Conservation (phyloP, 495 filamentous ascomycete genomes). For the Opeltia flavorubescens region DNA sequence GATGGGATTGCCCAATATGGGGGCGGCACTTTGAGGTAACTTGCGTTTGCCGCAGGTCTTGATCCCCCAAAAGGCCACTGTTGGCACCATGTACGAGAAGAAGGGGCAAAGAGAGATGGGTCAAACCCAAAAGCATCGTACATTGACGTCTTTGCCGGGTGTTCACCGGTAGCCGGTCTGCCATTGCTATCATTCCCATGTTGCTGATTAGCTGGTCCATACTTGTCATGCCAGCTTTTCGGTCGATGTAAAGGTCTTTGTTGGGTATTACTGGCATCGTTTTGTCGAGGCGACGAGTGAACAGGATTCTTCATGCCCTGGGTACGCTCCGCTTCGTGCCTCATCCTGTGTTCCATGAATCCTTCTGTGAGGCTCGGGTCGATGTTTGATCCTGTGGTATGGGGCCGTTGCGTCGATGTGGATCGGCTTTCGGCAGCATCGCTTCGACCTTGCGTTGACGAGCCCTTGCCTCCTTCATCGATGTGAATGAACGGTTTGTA, state of each 20-base stretch:
- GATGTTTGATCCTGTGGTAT: neutral
- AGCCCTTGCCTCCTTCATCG: neutral
- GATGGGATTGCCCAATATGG: slow-evolving; percentile 13
- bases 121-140: slow-evolving; percentile 16
- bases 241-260: slow-evolving; percentile 8
- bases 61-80: slow-evolving; percentile 6
- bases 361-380: slow-evolving; percentile 6
- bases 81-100: slow-evolving; percentile 11
- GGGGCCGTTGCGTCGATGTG: neutral
- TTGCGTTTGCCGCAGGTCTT: slow-evolving; percentile 2
- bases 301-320: slow-evolving; percentile 1
- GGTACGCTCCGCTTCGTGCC: slow-evolving; percentile 6
- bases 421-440: neutral
- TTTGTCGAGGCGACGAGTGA: neutral
- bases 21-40: neutral
- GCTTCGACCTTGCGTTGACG: neutral
- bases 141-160: slow-evolving; percentile 10
- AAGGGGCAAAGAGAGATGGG: slow-evolving; percentile 14
- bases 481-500: slow-evolving; percentile 10
- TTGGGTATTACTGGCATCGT: neutral
- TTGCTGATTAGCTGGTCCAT: neutral
- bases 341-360: slow-evolving; percentile 9
- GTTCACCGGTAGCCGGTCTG: neutral
- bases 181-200: neutral
- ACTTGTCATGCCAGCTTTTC: slow-evolving; percentile 13